Evolutionary conservation across 805 yeast species (phyloP).

Genomic region (Saccharomyces kudriavzevii): DNA sequence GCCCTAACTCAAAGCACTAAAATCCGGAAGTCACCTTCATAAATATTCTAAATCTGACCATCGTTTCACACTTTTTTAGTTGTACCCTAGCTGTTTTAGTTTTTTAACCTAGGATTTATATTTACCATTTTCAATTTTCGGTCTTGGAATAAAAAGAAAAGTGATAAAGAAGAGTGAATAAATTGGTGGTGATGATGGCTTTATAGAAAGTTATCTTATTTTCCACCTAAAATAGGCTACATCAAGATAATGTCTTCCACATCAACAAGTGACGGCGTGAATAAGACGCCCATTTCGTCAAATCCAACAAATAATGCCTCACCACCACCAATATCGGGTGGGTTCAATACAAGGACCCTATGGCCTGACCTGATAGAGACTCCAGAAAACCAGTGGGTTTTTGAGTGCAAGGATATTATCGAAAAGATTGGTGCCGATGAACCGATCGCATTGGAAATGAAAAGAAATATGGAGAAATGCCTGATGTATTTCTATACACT

Average conservation of each 20-base stretch:
- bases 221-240: background rate
- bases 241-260: background rate
- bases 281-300: background rate
- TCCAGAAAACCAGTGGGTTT: constrained; percentile 28
- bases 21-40: background rate
- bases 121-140: background rate
- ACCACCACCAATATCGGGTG: background rate
- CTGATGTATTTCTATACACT: constrained; percentile 30
- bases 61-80: background rate
- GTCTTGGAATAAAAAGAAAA: background rate
- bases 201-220: background rate
- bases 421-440: constrained; percentile 22
- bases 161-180: background rate
- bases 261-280: background rate
- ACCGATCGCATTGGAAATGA: constrained; percentile 16
- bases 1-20: background rate
- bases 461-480: constrained; percentile 29
- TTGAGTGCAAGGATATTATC: constrained; percentile 24
- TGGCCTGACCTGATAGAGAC: constrained; percentile 32
- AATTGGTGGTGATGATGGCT: background rate
- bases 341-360: constrained; percentile 23
- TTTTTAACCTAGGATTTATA: background rate
- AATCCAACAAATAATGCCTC: background rate
- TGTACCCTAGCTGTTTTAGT: background rate
- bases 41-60: background rate